A percentile compares a stretch with the other conserved stretches of the same genome.
Evolutionary conservation across 345 rosid genomes (phyloP).

Genomic region (Viola odorata): DNA sequence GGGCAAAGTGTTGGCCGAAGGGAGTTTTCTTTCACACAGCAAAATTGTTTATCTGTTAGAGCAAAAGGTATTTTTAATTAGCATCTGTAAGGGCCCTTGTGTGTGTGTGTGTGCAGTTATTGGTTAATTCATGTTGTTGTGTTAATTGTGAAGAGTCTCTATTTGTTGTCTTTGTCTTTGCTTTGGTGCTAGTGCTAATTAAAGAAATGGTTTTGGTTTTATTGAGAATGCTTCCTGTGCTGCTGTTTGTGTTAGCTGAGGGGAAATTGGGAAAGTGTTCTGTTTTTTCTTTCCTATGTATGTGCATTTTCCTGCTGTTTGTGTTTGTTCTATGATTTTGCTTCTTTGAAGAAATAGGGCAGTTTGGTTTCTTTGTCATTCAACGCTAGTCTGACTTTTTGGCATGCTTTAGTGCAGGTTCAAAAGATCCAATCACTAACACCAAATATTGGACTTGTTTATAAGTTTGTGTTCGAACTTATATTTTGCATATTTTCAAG

Average conservation of each 20-base stretch:
- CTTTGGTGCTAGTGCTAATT: no score
- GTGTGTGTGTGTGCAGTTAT: background rate
- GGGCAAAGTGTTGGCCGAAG: constrained; percentile 70
- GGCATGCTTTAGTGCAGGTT: constrained; percentile 40
- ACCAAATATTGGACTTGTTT: constrained; percentile 93
- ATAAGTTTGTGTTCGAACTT: constrained; percentile 46
- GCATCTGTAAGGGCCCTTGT: constrained; percentile 50
- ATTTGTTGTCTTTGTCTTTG: background rate
- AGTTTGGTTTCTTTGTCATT: background rate
- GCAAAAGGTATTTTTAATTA: no score
- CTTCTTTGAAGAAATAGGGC: no score
- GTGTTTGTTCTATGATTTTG: no score
- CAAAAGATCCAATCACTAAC: constrained; percentile 83
- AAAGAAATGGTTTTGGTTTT: no score
- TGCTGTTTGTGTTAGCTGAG: background rate
- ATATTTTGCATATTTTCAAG: no score
- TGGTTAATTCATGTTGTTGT: background rate
- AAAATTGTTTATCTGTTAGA: no score
- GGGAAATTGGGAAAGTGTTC: no score
- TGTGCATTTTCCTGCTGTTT: no score
- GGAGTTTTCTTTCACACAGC: constrained; percentile 85
- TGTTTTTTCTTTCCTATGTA: no score
- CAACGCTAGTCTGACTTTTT: background rate
- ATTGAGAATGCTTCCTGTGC: no score
- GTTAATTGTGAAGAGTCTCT: background rate